Evolutionary conservation across 495 filamentous ascomycete species (phyloP), one percentile per base, ranked within the genome.

Genomic region (Podospora fimiseda): DNA sequence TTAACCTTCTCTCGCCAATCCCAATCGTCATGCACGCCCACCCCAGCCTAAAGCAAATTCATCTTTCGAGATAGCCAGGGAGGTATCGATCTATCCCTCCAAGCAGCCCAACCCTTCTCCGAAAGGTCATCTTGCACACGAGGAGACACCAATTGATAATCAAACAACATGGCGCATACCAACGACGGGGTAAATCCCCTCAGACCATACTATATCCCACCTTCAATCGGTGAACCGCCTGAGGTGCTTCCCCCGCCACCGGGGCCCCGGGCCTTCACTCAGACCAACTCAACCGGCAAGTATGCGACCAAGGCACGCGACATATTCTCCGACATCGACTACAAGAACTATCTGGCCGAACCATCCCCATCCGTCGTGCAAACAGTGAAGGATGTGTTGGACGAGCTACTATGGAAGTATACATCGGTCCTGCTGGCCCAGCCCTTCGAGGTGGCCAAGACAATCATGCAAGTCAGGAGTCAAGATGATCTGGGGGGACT

Each of bases 391-490:
- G 82, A 80, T 44, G 70, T 89, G 23, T 55, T 94, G 24, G 88
- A 96, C 63, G 82, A 89, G 60, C 82, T 90, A 45, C 56, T 91
- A 65, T 88, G 89, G 76, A 91, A 89, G 61, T 98, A 98, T 68
- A 82, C 80, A 24, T 83, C 82, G 54, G 80, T 93, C 15, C 63
- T 96, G 57, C 80, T 94, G 56, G 83, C 88, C n/a, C 93, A 97
- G 66, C 93, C 93, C 18, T 96, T 97, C 66, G 91, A 96, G 70
- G 90, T 96, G 51, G 89, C 92, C 60, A 97, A 96, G 80, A 94
- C 81, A 3, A 77, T 97, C 44, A 68, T 97, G 61, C 93, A 98
- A 70, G 83, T 89, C 38, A 83, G 85, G 63, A 67, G 46, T 33
- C 78, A 80, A 57, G 75, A 72, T 52, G 74, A 78, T 43, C 19